phyloP scores from a whole-genome alignment of 2,329 filamentous ascomycete species.

The Myriosclerotinia scirpicola region DNA sequence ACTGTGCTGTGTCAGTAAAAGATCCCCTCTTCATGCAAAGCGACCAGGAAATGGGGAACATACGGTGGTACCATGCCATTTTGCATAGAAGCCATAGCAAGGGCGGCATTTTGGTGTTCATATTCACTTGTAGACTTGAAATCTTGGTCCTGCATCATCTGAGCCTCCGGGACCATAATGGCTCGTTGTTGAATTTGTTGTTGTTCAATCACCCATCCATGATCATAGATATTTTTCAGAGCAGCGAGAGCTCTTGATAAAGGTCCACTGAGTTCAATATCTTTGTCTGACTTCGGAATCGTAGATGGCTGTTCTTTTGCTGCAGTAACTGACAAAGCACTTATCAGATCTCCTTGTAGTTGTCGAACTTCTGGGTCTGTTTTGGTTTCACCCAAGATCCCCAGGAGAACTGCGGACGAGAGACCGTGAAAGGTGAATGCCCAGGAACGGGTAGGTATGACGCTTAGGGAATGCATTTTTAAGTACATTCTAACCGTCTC shows the following conservation, averaged over 20 bases:
- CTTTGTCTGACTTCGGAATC: conserved; percentile 34
- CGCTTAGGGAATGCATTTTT: conserved; percentile 66
- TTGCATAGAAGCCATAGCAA: conserved; percentile 66
- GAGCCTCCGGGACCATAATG: conserved; percentile 23
- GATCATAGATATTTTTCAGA: conserved; percentile 65
- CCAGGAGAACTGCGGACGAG: conserved; percentile 63
- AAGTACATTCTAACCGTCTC: conserved; percentile 69
- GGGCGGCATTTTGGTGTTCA: conserved; percentile 55
- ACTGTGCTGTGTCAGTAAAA: conserved; percentile 28
- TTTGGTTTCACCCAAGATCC: conserved; percentile 63
- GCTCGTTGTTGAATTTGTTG: conserved; percentile 42
- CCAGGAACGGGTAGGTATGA: conserved; percentile 66
- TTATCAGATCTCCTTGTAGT: conserved; percentile 63
- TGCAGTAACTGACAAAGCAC: conserved; percentile 62
- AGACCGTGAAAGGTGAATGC: conserved; percentile 67
- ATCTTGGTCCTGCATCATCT: conserved; percentile 12
- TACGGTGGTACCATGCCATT: conserved; percentile 48
- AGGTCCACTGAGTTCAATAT: conserved; percentile 49
- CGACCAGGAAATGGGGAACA: conserved; percentile 13
- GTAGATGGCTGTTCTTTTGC: conserved; percentile 53
- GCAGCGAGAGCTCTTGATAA: conserved; percentile 60
- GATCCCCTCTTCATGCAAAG: not conserved
- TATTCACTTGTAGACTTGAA: conserved; percentile 33
- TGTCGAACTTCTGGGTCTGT: conserved; percentile 62
- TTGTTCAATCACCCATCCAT: conserved; percentile 57